phyloP scores from a whole-genome alignment of 2,329 filamentous ascomycete species.

The Verticillium nubilum region DNA sequence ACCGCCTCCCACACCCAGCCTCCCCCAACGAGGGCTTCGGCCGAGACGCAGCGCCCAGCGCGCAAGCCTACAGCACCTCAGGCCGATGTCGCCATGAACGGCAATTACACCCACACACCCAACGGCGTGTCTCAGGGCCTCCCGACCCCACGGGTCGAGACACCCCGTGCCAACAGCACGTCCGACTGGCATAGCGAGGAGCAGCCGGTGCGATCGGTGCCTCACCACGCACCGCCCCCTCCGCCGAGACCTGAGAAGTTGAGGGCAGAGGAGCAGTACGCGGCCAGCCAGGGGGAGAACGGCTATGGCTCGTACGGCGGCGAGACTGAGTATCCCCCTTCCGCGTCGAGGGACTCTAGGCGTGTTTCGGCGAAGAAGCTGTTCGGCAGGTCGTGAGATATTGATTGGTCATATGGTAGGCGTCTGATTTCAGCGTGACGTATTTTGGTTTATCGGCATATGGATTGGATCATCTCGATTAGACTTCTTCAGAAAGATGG shows the following conservation, averaged over 20 bases:
- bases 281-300: conserved; percentile 4
- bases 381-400: conserved; percentile 7
- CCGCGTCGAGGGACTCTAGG: conserved; percentile 4
- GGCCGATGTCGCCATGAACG: not conserved
- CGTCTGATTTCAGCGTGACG: not conserved
- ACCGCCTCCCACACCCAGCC: not conserved
- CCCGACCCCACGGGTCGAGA: conserved; percentile 7
- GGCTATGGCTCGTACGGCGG: conserved; percentile 7
- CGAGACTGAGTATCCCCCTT: not conserved
- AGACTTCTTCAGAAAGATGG: no score
- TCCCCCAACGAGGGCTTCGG: not conserved
- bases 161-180: conserved; percentile 3
- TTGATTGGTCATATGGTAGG: not conserved
- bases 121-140: conserved; percentile 2
- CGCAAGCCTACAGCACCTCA: not conserved
- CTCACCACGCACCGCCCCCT: conserved; percentile 19
- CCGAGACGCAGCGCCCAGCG: not conserved
- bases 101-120: conserved; percentile 1
- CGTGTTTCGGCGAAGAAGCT: conserved; percentile 12
- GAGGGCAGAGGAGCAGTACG: conserved; percentile 14
- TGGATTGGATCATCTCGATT: no score
- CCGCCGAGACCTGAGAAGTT: conserved; percentile 27
- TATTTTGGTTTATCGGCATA: not conserved
- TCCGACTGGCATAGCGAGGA: conserved; percentile 11
- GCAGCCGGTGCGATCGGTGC: conserved; percentile 14